These are phyloP conservation scores for Blastocystis sp. DNA, from an alignment of 352 stramenopile species.

Conservation along the genomic window DNA sequence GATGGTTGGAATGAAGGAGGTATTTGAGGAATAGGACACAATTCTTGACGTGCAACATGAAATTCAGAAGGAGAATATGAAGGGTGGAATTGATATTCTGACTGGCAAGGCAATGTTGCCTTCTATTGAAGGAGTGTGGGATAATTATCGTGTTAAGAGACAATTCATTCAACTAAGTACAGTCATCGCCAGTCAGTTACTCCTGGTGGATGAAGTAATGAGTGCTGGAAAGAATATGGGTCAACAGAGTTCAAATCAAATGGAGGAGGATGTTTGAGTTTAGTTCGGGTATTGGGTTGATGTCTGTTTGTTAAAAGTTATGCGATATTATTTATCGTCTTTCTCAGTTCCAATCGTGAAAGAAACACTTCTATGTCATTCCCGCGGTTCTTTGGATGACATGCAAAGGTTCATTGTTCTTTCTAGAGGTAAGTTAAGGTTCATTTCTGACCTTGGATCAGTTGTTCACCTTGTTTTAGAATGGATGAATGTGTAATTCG, in stretches of 20 bases:
- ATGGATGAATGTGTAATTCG: slow-evolving; percentile 61
- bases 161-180: slow-evolving; percentile 87
- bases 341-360: too few species aligned
- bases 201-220: slow-evolving; percentile 58
- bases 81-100: slow-evolving; percentile 88
- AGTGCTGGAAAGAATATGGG: slow-evolving; percentile 57
- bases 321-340: neutral
- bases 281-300: neutral
- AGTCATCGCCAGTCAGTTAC: slow-evolving; percentile 40
- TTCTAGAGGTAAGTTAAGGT: slow-evolving; percentile 6
- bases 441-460: neutral
- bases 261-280: slow-evolving; percentile 29
- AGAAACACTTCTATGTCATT: too few species aligned
- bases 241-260: neutral
- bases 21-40: slow-evolving; percentile 77
- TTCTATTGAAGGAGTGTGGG: slow-evolving; percentile 88
- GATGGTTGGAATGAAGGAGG: neutral
- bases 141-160: slow-evolving; percentile 97
- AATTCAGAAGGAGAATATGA: slow-evolving; percentile 73
- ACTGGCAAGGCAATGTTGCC: slow-evolving; percentile 91
- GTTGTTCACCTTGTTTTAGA: neutral
- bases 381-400: too few species aligned
- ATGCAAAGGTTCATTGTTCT: too few species aligned
- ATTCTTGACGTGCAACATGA: slow-evolving; percentile 92
- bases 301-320: neutral